Evolutionary conservation across 306 rosid genomes (phyloP).

Genomic region (Hippophae gyantsensis): DNA sequence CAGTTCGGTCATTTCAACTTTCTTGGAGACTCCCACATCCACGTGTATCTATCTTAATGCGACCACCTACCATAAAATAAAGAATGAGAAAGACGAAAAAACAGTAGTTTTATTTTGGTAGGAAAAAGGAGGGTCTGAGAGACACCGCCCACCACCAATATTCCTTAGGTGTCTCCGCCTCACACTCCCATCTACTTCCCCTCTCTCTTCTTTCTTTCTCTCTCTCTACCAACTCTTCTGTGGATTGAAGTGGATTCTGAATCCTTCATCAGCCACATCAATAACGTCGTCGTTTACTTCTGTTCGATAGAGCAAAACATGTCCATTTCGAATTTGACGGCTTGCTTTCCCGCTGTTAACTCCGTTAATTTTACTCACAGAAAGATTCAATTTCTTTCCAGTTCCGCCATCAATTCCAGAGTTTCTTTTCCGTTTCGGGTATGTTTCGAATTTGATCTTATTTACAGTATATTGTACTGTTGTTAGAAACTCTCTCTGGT

Average conservation of each 20-base stretch:
- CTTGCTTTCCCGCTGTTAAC: slow-evolving; percentile 27
- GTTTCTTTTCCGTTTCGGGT: slow-evolving; percentile 35
- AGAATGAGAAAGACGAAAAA: neutral
- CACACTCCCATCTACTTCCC: neutral
- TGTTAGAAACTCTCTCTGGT: neutral
- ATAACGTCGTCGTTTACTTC: slow-evolving; percentile 1
- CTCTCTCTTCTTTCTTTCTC: neutral
- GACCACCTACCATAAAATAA: neutral
- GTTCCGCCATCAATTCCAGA: slow-evolving; percentile 14
- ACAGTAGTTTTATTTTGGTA: neutral
- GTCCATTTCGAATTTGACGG: slow-evolving; percentile 41
- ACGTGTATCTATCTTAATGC: too few relatives aligned
- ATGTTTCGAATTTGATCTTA: slow-evolving; percentile 25
- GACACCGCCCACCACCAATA: slow-evolving; percentile 22
- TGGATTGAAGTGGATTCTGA: neutral
- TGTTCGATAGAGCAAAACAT: slow-evolving; percentile 13
- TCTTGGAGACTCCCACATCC: too few relatives aligned
- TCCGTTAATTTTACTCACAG: slow-evolving; percentile 18
- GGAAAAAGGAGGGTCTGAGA: slow-evolving; percentile 7
- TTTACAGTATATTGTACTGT: neutral
- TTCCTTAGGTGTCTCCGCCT: slow-evolving; percentile 32
- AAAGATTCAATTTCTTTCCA: slow-evolving; percentile 3
- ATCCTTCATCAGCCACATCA: neutral
- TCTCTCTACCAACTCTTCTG: neutral
- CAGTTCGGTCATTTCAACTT: too few relatives aligned